These are phyloP conservation scores for Pseudodiploospora longispora DNA, from an alignment of 2,329 filamentous ascomycete species.

Conservation along the genomic window DNA sequence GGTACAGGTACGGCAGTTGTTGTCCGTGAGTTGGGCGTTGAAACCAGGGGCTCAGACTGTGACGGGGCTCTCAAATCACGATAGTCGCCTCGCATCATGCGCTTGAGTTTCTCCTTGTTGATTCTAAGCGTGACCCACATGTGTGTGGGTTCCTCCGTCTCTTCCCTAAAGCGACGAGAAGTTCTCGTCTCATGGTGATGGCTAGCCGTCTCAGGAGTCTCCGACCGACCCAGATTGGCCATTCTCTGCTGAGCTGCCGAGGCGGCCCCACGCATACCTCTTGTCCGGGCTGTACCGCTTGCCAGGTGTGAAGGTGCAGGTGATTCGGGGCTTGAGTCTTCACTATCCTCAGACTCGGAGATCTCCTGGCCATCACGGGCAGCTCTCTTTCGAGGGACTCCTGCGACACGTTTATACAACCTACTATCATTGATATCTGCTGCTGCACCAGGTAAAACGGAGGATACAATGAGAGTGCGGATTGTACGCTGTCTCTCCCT, in stretches of 20 bases:
- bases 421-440: constrained; percentile 73
- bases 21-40: constrained; percentile 21
- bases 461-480: constrained; percentile 84
- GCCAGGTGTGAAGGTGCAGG: constrained; percentile 65
- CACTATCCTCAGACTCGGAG: constrained; percentile 86
- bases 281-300: constrained; percentile 72
- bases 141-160: constrained; percentile 65
- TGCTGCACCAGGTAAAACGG: constrained; percentile 82
- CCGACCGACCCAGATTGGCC: constrained; percentile 72
- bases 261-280: constrained; percentile 83
- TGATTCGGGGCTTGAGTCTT: constrained; percentile 81
- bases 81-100: constrained; percentile 50
- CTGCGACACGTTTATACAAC: constrained; percentile 71
- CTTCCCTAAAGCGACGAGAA: constrained; percentile 61
- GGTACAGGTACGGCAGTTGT: constrained; percentile 21
- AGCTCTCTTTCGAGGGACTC: constrained; percentile 48
- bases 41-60: constrained; percentile 25
- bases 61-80: constrained; percentile 30
- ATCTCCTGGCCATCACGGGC: constrained; percentile 53
- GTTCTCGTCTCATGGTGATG: constrained; percentile 68
- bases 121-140: constrained; percentile 71
- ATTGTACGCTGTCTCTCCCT: constrained; percentile 93
- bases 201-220: constrained; percentile 71
- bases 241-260: constrained; percentile 81
- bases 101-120: constrained; percentile 60